A percentile compares a stretch with the other conserved stretches of the same genome.
These are phyloP conservation scores for Corymbia maculata DNA, from an alignment of 345 rosid genomes.

Conservation along the genomic window DNA sequence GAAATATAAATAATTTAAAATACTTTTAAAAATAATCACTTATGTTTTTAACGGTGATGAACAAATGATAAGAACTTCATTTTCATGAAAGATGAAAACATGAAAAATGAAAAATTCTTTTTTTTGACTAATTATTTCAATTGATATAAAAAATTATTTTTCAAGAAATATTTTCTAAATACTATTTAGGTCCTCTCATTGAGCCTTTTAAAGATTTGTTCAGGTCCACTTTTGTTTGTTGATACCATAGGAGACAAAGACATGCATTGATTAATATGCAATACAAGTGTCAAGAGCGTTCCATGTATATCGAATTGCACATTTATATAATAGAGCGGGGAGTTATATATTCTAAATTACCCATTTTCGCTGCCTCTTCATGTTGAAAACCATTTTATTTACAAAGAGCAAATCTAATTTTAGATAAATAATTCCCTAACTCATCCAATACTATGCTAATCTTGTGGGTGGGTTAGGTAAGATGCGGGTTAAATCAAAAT, in stretches of 20 bases:
- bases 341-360: too few species aligned
- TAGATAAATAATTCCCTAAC: not conserved
- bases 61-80: not conserved
- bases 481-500: not conserved
- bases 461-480: not conserved
- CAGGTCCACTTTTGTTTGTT: too few species aligned
- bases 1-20: not conserved
- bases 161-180: accelerated
- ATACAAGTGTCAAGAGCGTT: too few species aligned
- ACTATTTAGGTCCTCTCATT: too few species aligned
- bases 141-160: too few species aligned
- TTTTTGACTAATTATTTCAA: accelerated
- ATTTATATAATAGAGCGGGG: too few species aligned
- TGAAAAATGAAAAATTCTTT: too few species aligned
- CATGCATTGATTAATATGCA: too few species aligned
- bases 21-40: accelerated
- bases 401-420: not conserved
- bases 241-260: too few species aligned
- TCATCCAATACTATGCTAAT: not conserved
- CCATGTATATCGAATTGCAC: too few species aligned
- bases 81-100: not conserved
- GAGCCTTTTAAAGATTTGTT: too few species aligned
- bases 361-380: not conserved
- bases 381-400: not conserved
- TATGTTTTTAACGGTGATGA: accelerated